These are phyloP conservation scores for Pseudogymnoascus sp. DNA, from an alignment of 2,329 filamentous ascomycete genomes.

Conservation along the genomic window DNA sequence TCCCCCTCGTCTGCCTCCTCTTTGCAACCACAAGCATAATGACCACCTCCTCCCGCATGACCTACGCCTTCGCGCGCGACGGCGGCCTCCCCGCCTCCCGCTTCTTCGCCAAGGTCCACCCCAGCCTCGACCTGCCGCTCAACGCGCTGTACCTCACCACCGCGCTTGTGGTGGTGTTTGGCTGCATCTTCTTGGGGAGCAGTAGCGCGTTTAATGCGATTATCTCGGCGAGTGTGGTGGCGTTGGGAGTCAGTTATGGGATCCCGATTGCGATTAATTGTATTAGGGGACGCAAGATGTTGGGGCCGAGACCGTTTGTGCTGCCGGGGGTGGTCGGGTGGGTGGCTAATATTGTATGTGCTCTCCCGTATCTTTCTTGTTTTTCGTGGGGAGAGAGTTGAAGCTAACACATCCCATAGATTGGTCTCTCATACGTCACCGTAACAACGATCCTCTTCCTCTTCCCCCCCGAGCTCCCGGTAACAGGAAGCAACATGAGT, in stretches of 20 bases:
- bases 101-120: conserved; percentile 55
- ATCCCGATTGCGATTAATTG: conserved; percentile 61
- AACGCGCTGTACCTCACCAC: conserved; percentile 59
- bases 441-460: conserved; percentile 58
- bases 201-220: conserved; percentile 65
- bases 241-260: conserved; percentile 64
- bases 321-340: conserved; percentile 50
- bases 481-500: conserved; percentile 56
- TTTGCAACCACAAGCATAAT: conserved; percentile 58
- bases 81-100: conserved; percentile 56
- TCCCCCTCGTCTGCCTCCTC: conserved; percentile 55
- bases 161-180: conserved; percentile 56
- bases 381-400: too few relatives aligned
- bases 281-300: conserved; percentile 56
- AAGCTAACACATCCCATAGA: conserved; percentile 17
- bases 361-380: conserved; percentile 13
- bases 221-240: conserved; percentile 62
- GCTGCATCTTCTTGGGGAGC: conserved; percentile 62
- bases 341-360: conserved; percentile 48
- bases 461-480: conserved; percentile 52
- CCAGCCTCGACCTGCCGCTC: conserved; percentile 54
- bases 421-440: conserved; percentile 50
- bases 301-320: conserved; percentile 50
- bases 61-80: conserved; percentile 60
- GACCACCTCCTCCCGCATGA: conserved; percentile 60